Evolutionary conservation across 208 protist species (phyloP).

Genomic region (Herpetomonas muscarum): DNA sequence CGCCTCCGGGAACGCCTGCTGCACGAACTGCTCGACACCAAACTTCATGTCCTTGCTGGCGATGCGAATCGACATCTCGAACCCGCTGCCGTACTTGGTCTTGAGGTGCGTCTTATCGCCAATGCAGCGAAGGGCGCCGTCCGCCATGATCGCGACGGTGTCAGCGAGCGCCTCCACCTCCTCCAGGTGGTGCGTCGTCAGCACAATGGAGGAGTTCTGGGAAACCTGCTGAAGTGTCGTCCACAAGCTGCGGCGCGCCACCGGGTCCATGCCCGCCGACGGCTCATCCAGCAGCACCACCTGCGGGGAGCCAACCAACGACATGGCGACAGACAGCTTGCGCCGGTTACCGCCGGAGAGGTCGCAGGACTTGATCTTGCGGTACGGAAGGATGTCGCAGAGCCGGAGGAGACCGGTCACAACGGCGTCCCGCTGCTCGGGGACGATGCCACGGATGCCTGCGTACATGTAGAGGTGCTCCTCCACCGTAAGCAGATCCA

Average conservation of each 20-base stretch:
- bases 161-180: conserved; percentile 87
- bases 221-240: conserved; percentile 25
- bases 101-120: conserved; percentile 74
- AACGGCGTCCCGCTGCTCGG: conserved; percentile 10
- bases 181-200: conserved; percentile 94
- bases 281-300: conserved; percentile 69
- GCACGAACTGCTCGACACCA: conserved; percentile 15
- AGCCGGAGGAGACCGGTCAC: conserved; percentile 20
- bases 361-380: conserved; percentile 7
- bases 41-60: background rate
- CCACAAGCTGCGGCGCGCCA: conserved; percentile 47
- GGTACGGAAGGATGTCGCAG: conserved; percentile 19
- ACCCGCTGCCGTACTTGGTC: conserved; percentile 46
- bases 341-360: conserved; percentile 64
- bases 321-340: conserved; percentile 55
- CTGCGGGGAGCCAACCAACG: conserved; percentile 46
- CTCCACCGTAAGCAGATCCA: conserved; percentile 69
- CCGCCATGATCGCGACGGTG: conserved; percentile 75
- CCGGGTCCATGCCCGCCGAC: conserved; percentile 57
- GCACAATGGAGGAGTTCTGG: conserved; percentile 64
- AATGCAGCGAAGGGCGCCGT: conserved; percentile 73
- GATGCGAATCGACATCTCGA: conserved; percentile 23
- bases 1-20: conserved; percentile 14
- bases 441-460: conserved; percentile 46
- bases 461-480: conserved; percentile 53